Percentiles rank a stretch among this genome's conserved stretches.
phyloP scores from a whole-genome alignment of 2,329 filamentous ascomycete genomes.

The Plenodomus biglobosus region DNA sequence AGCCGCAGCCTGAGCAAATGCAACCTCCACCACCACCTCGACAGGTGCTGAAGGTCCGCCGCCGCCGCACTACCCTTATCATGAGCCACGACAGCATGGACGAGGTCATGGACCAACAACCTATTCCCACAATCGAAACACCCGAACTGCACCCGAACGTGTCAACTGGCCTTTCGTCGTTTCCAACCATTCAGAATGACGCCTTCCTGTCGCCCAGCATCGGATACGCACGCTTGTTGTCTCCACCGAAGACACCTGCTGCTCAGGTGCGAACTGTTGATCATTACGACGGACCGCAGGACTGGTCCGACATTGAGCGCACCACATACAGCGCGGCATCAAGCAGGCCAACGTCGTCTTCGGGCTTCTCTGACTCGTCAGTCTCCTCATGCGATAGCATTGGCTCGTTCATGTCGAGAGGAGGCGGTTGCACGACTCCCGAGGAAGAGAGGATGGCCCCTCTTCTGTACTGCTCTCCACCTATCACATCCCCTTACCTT shows the following conservation, averaged over 20 bases:
- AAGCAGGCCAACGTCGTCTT: conserved; percentile 59
- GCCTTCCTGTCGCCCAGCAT: conserved; percentile 48
- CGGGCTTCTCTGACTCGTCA: conserved; percentile 63
- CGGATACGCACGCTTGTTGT: conserved; percentile 43
- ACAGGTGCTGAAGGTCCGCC: conserved; percentile 53
- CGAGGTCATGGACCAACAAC: conserved; percentile 32
- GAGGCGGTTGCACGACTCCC: conserved; percentile 62
- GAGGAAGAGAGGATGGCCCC: conserved; percentile 62
- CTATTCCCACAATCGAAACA: conserved; percentile 55
- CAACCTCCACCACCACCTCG: conserved; percentile 50
- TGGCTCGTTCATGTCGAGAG: conserved; percentile 58
- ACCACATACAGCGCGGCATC: conserved; percentile 48
- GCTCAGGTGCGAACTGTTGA: conserved; percentile 42
- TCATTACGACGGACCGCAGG: conserved; percentile 29
- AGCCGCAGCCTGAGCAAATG: conserved; percentile 40
- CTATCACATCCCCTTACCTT: conserved; percentile 28
- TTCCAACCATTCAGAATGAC: conserved; percentile 33
- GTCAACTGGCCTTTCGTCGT: conserved; percentile 27
- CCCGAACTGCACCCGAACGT: conserved; percentile 42
- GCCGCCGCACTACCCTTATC: conserved; percentile 45
- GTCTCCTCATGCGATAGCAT: conserved; percentile 61
- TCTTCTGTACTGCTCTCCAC: conserved; percentile 51
- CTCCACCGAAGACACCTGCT: conserved; percentile 54
- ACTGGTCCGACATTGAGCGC: conserved; percentile 38
- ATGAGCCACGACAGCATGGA: conserved; percentile 27